A percentile compares a stretch with the other conserved stretches of the same genome.
These are phyloP conservation scores for Aspergillus biplanus DNA, from an alignment of 495 filamentous ascomycete species.

Conservation along the genomic window DNA sequence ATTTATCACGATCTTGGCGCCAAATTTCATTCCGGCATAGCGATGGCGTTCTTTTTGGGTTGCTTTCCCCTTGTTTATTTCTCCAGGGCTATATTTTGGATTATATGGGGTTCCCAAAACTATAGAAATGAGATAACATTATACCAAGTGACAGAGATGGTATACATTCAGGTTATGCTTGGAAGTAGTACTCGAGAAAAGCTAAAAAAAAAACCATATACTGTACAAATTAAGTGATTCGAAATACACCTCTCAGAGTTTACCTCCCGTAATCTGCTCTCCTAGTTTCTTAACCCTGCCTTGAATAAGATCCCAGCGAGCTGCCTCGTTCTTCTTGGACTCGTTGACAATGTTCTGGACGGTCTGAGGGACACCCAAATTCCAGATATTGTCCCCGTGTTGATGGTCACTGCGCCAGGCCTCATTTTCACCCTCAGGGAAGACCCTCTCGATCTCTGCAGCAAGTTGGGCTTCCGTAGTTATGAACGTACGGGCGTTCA, in stretches of 20 bases:
- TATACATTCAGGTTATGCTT: background rate
- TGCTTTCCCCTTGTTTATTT: background rate
- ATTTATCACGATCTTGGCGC: background rate
- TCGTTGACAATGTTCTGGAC: conserved; percentile 45
- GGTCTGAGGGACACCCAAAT: conserved; percentile 55
- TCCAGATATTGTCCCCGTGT: conserved; percentile 60
- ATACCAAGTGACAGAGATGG: conserved; percentile 3
- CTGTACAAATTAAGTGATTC: conserved; percentile 23
- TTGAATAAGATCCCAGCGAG: conserved; percentile 51
- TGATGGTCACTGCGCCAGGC: conserved; percentile 50
- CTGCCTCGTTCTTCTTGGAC: conserved; percentile 34
- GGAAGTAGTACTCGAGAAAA: conserved; percentile 11
- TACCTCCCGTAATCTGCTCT: conserved; percentile 71
- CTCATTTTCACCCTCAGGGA: conserved; percentile 55
- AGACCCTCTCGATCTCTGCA: conserved; percentile 62
- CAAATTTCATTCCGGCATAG: conserved; percentile 43
- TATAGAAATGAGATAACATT: background rate
- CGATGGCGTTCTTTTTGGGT: conserved; percentile 51
- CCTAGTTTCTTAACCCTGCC: conserved; percentile 65
- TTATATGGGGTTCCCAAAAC: background rate
- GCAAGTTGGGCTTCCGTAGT: conserved; percentile 64
- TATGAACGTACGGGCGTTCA: conserved; percentile 67
- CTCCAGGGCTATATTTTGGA: background rate
- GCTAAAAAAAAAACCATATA: conserved; percentile 17
- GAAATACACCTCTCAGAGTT: conserved; percentile 48